phyloP scores from a whole-genome alignment of 176 grass and related monocot genomes.

The Secale cereale region DNA sequence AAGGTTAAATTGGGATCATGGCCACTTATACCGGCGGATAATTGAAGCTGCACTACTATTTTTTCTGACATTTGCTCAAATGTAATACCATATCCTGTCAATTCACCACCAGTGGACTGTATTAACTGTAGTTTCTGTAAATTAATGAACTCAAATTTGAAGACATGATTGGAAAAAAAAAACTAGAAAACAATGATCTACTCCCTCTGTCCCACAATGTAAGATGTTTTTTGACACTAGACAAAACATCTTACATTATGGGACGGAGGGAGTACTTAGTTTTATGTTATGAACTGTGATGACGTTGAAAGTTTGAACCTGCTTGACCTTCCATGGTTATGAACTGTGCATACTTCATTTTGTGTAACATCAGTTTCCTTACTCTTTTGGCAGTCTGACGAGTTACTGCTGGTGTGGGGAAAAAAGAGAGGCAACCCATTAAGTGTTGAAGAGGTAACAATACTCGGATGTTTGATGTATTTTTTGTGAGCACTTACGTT shows the following conservation, averaged over 20 bases:
- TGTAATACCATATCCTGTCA: background rate
- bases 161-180: background rate
- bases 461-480: background rate
- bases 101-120: background rate
- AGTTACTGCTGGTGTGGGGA: slow-evolving; percentile 81
- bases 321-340: background rate
- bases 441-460: slow-evolving; percentile 72
- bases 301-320: slow-evolving; percentile 11
- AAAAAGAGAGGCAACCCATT: slow-evolving; percentile 79
- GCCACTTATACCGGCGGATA: background rate
- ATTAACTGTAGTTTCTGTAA: background rate
- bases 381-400: slow-evolving; percentile 69
- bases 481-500: slow-evolving; percentile 5
- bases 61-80: slow-evolving; percentile 8
- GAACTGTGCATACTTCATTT: slow-evolving; percentile 21
- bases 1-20: background rate
- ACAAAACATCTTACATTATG: too few species aligned
- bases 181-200: background rate
- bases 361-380: slow-evolving; percentile 29
- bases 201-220: too few species aligned
- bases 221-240: too few species aligned
- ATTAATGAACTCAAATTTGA: background rate
- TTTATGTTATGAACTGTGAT: slow-evolving; percentile 10
- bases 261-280: too few species aligned
- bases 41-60: background rate